Evolutionary conservation across 768 basidiomycete genomes (phyloP).

Genomic region (Gelatoporia subvermispora): DNA sequence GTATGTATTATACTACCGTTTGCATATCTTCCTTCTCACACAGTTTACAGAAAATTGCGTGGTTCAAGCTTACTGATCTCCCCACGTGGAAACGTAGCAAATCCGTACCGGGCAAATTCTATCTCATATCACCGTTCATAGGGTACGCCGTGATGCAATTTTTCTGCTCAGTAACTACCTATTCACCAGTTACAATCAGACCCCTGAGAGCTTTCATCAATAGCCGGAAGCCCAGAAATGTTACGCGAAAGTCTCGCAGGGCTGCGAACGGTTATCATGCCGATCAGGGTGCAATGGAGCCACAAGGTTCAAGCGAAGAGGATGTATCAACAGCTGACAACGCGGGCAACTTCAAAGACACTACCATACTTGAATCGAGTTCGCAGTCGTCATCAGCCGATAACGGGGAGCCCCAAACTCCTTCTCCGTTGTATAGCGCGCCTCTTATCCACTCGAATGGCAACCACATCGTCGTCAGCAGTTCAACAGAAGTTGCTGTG

Average conservation of each 20-base stretch:
- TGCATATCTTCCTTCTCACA: slow-evolving; percentile 14
- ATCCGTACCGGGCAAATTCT: slow-evolving; percentile 74
- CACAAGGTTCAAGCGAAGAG: slow-evolving; percentile 24
- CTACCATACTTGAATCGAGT: slow-evolving; percentile 52
- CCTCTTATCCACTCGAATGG: slow-evolving; percentile 25
- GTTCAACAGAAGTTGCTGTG: slow-evolving; percentile 29
- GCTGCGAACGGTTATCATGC: slow-evolving; percentile 11
- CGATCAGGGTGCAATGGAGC: slow-evolving; percentile 7
- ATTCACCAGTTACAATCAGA: too few relatives aligned
- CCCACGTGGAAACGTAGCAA: slow-evolving; percentile 90
- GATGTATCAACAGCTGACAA: slow-evolving; percentile 25
- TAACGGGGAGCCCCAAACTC: slow-evolving; percentile 57
- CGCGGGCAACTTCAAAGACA: slow-evolving; percentile 13
- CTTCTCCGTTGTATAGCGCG: slow-evolving; percentile 54
- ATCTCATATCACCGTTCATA: slow-evolving; percentile 93
- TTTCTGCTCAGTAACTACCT: too few relatives aligned
- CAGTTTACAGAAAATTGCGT: slow-evolving; percentile 79
- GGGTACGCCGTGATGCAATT: slow-evolving; percentile 49
- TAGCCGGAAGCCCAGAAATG: slow-evolving; percentile 50
- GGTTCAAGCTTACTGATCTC: slow-evolving; percentile 86
- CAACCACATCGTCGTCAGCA: slow-evolving; percentile 21
- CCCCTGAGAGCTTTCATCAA: slow-evolving; percentile 65
- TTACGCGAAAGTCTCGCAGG: slow-evolving; percentile 35
- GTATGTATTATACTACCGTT: slow-evolving; percentile 40
- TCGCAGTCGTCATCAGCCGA: slow-evolving; percentile 61